Evolutionary conservation across 2,329 filamentous ascomycete species (phyloP), one percentile per base, ranked within the genome.

Genomic region (Cercospora janseana): DNA sequence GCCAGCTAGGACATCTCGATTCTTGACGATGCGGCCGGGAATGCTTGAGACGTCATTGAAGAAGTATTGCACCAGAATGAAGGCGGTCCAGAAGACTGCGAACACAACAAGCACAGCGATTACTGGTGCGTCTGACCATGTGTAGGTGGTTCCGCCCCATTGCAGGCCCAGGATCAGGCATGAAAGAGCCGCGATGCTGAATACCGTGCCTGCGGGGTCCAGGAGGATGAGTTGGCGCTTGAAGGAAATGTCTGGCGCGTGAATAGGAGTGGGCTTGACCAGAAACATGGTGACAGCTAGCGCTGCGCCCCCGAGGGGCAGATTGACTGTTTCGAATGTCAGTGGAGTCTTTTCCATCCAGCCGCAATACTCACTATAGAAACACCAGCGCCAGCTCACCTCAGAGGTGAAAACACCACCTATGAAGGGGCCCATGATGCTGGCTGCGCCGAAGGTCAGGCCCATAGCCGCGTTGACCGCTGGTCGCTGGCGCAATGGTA

Each of bases 281-380:
- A 55, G 31, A 20, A 63, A 59, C 58, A 76, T 66, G 12, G 56
- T 46, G 28, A 56, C 42, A 26, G 38, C 21, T 5, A 54, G 27
- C 0, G 70, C 70, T 9, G 71, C 49, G 5, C 63, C 67, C 6
- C 72, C 72, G 26, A 78, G 69, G 0, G 76, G 75, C 4, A 79
- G 64, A 52, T 79, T 78, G 58, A 77, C 75, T 34, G 21, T 13
- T 6, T 12, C 10, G 12, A 23, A 20, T 20, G 15, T 46, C n/a
- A 8, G 7, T 10, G 31, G 27, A 8, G 73, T 66, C 42, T 75
- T 75, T 1, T 64, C 1, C 3, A 18, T 8, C 20, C 3, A 10
- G 73, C 76, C 53, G 70, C 64, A 46, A 78, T 79, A 61, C 78
- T 21, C n/a, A 29, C 77, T 76, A 67, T 75, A 80, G 54, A 78